A percentile compares a stretch with the other conserved stretches of the same genome.
phyloP scores from a whole-genome alignment of 352 stramenopile species.

The Globisporangium polare region DNA sequence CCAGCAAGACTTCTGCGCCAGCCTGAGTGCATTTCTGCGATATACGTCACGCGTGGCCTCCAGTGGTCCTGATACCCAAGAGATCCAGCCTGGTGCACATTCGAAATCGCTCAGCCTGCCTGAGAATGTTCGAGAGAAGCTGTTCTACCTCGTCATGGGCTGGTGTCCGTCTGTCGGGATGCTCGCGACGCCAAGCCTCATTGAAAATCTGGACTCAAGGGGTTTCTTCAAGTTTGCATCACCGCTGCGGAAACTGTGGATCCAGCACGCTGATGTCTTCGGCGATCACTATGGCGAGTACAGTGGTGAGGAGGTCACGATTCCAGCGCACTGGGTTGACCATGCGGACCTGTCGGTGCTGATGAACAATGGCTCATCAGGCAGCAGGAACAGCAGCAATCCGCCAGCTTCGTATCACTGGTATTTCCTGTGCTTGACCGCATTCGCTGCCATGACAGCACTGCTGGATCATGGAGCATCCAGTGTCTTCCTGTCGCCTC shows the following conservation, averaged over 20 bases:
- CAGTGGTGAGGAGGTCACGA: conserved; percentile 14
- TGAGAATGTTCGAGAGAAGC: conserved; percentile 15
- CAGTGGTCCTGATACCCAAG: neutral
- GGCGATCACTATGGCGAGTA: conserved; percentile 18
- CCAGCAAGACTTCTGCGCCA: conserved; percentile 59
- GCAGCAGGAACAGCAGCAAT: neutral
- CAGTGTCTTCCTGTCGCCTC: conserved; percentile 15
- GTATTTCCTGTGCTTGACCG: conserved; percentile 28
- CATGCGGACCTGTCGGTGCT: conserved; percentile 15
- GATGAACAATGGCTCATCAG: neutral
- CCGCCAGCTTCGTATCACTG: conserved; percentile 22
- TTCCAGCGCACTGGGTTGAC: conserved; percentile 55
- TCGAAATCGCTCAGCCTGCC: neutral
- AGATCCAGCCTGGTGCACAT: neutral
- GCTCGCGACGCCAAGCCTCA: conserved; percentile 25
- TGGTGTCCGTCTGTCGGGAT: conserved; percentile 45
- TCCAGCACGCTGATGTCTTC: conserved; percentile 43
- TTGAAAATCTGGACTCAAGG: conserved; percentile 16
- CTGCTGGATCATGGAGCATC: conserved; percentile 12
- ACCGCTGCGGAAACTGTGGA: conserved; percentile 31
- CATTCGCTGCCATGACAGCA: conserved; percentile 24
- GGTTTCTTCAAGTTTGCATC: conserved; percentile 28
- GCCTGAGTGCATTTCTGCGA: conserved; percentile 21
- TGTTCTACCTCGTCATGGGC: conserved; percentile 32
- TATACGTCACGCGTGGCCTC: neutral